Base-by-base conservation (phyloP, 257 asterid genomes). In the Nicotiana paniculata region DNA sequence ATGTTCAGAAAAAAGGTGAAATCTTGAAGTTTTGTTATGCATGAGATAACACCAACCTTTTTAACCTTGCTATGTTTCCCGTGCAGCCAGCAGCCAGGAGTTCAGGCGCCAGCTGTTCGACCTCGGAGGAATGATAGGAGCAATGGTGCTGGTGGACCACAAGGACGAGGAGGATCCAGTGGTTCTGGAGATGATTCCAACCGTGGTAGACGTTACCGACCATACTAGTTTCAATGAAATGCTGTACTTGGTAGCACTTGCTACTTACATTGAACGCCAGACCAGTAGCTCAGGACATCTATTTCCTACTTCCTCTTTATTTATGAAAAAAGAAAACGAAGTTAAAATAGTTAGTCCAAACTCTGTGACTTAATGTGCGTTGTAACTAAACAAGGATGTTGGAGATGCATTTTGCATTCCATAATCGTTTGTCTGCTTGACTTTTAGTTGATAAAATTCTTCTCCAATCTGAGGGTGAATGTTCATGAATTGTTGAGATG, bases 31-130 rank as follows among this genome's bases (percentile, higher is more conserved):
- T 61, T 58, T 58, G 24, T 33, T 61, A n/a, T 88, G 17, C 46
- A 16, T 64, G 61, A 57, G n/a, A 70, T 24, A 46, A 24, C 46
- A 3, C 39, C 30, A 74, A 74, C 63, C 9, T 74, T 74, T 21
- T 74, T 74, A 48, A 30, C 16, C 15, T 26, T 28, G 43, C 13
- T 21, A 74, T 74, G 8, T 74, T 48, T 48, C 62, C 62, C n/a
- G 55, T 86, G 84, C 96, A 96, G 99, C 68, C 99, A 93, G 86
- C 97, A 94, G 89, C 97, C 99, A 16, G 97, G 99, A 32, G 92
- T 91, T 65, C 97, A 91, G 93, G 89, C 93, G 88, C 89, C 96
- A 33, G 89, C 90, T 6, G 91, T 86, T n/a, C 90, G 98, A 64
- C 95, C 98, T 30, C 90, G 96, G 61, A 91, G 97, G 88, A 92